Percentiles rank a stretch among this genome's conserved stretches.
Conservation (phyloP, 2,329 filamentous ascomycete species). For the Epichloe sp. region DNA sequence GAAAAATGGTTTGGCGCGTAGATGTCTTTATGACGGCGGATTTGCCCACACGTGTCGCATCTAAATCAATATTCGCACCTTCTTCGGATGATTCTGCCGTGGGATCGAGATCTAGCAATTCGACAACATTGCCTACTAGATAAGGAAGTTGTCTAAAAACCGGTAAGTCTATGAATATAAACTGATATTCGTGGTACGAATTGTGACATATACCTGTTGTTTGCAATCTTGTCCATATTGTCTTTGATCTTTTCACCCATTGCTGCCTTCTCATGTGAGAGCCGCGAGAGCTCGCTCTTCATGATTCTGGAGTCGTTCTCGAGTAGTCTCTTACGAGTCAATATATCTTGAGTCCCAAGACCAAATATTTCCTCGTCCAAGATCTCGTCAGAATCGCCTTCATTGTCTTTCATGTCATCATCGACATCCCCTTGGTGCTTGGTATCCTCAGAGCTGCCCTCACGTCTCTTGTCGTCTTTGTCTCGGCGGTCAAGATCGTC, state of each 20-base stretch:
- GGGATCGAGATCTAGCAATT: constrained; percentile 91
- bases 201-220: constrained; percentile 62
- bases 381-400: constrained; percentile 61
- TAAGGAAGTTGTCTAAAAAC: constrained; percentile 77
- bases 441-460: constrained; percentile 20
- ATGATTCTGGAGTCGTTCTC: constrained; percentile 98
- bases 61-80: constrained; percentile 95
- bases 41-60: constrained; percentile 92
- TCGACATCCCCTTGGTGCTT: constrained; percentile 42
- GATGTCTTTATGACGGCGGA: constrained; percentile 99
- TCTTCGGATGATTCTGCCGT: constrained; percentile 93
- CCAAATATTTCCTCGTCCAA: constrained; percentile 88
- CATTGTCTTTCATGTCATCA: constrained; percentile 83
- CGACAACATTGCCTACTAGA: constrained; percentile 95
- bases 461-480: constrained; percentile 52
- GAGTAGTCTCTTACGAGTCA: constrained; percentile 77
- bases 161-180: constrained; percentile 4
- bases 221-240: constrained; percentile 96
- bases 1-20: constrained; percentile 94
- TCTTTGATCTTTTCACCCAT: constrained; percentile 99
- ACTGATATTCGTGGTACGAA: not conserved
- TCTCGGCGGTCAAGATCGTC: constrained; percentile 75
- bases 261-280: constrained; percentile 87
- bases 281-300: constrained; percentile 89
- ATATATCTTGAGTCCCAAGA: constrained; percentile 88